These are phyloP conservation scores for Salix brachista DNA, from an alignment of 345 rosid species.

Conservation along the genomic window DNA sequence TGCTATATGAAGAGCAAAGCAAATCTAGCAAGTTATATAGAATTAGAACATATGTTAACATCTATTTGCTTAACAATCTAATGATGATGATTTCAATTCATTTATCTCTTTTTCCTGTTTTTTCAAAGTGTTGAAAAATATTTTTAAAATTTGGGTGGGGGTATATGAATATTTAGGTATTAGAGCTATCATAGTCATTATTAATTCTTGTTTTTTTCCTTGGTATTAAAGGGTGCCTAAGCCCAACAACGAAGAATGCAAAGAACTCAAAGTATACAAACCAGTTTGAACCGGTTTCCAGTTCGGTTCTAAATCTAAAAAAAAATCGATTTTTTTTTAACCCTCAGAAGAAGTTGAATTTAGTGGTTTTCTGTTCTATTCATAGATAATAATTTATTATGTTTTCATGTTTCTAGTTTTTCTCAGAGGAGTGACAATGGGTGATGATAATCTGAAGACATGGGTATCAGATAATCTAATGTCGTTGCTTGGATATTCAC, in stretches of 20 bases:
- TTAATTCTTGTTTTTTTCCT: no score
- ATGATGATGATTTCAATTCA: not conserved
- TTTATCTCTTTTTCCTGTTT: no score
- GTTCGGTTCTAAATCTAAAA: no score
- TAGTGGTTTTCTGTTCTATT: not conserved
- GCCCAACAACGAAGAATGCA: not conserved
- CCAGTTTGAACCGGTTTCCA: no score
- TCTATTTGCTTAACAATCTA: not conserved
- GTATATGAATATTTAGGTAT: not conserved
- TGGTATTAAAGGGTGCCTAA: no score
- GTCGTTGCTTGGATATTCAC: conserved; percentile 68
- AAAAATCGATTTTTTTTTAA: no score
- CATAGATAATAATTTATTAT: no score
- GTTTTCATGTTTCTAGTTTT: no score
- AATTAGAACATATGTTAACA: not conserved
- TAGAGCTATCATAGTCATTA: not conserved
- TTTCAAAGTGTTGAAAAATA: not conserved
- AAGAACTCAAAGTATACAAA: not conserved
- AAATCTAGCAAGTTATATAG: not conserved
- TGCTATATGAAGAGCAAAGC: not conserved
- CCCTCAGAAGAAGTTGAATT: no score
- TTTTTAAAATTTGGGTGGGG: not conserved
- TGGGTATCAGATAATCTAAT: conserved; percentile 89
- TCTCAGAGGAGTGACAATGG: conserved; percentile 36
- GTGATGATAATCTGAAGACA: conserved; percentile 48